Evolutionary conservation across 345 rosid genomes (phyloP), one percentile per base, ranked within the genome.

Genomic region (Salix arbutifolia): DNA sequence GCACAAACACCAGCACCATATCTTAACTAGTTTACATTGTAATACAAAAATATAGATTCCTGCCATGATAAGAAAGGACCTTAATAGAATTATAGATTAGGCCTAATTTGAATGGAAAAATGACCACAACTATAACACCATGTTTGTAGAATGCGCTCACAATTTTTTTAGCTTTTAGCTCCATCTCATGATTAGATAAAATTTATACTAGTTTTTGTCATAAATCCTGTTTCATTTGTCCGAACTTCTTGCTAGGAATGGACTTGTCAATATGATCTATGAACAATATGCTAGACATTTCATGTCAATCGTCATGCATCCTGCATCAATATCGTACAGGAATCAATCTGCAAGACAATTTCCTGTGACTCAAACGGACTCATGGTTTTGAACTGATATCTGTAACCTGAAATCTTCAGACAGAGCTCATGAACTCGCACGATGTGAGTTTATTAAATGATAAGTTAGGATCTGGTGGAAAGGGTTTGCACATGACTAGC

Each of bases 401-500:
- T 40, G 16, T 6, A 4, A 1, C 48, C 0, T 53, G 35, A 13
- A 16, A 11, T 18, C 25, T 1, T 21, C 10, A 31, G 69, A 18
- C 58, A 14, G 1, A 3, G 25, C 6, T 48, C 25, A 19, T 16
- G 50, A 28, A 3, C 58, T 26, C 76, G 17, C 76, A 40, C 40
- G 76, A 42, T 73, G 56, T 6, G 65, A 33, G 35, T n/a, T n/a
- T 8, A 14, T 60, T 26, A 38, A 67, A 30, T 48, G 23, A 70
- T 30, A 48, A 8, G 52, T 70, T 18, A 73, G 68, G 26, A 31
- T 7, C 23, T 38, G 65, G 56, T 26, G 67, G 46, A 5, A 26
- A 25, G 73, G 76, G 14, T 73, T 18, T 9, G 68, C 68, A 61
- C 77, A 65, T 74, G 77, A 30, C 72, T 5, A 10, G 30, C 62